Conservation (phyloP, 805 yeast species). For the Nakazawaea peltata region DNA sequence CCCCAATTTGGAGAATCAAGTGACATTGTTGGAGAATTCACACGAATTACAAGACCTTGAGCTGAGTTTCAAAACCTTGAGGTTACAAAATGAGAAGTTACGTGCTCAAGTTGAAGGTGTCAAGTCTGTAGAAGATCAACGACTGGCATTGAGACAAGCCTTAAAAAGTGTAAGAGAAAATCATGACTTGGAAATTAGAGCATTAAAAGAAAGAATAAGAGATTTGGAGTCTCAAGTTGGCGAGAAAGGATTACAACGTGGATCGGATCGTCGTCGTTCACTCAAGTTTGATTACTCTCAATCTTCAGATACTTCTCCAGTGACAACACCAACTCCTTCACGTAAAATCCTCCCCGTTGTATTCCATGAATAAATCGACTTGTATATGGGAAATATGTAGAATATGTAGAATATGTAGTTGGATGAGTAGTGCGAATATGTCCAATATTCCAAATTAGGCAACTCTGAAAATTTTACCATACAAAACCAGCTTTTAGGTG, state of each 20-base stretch:
- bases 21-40: constrained; percentile 24
- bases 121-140: constrained; percentile 19
- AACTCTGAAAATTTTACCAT: too few relatives aligned
- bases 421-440: background rate
- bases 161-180: constrained; percentile 19
- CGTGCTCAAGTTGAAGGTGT: constrained; percentile 14
- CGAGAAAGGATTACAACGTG: background rate
- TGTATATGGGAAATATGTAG: background rate
- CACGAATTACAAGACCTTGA: constrained; percentile 15
- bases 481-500: too few relatives aligned
- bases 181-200: constrained; percentile 18
- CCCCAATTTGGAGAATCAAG: constrained; percentile 37
- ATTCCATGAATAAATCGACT: constrained; percentile 9
- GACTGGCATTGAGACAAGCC: constrained; percentile 22
- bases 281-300: background rate
- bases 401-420: background rate
- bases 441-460: background rate
- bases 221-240: constrained; percentile 13
- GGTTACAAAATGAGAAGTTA: constrained; percentile 22
- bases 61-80: constrained; percentile 21
- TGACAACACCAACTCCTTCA: constrained; percentile 6
- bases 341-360: constrained; percentile 14
- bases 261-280: background rate
- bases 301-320: background rate
- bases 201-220: constrained; percentile 18